Conservation (phyloP, 2,329 filamentous ascomycete genomes). For the Xylaria sp. region DNA sequence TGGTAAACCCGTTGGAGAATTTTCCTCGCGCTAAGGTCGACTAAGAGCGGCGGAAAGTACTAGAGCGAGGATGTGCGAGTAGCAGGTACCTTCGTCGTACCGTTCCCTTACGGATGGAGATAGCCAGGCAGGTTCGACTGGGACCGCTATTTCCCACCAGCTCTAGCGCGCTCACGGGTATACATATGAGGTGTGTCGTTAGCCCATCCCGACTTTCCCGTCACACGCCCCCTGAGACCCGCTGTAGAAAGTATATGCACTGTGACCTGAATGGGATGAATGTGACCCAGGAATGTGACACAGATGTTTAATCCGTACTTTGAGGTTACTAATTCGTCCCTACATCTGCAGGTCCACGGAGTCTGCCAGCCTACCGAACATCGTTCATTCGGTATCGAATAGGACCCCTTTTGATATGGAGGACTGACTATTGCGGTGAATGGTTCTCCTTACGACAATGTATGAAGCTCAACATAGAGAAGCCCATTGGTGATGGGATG, state of each 20-base stretch:
- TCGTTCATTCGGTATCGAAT: not conserved
- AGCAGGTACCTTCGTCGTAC: not conserved
- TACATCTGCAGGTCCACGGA: not conserved
- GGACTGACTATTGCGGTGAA: not conserved
- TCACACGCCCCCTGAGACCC: too few relatives aligned
- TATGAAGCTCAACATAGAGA: too few relatives aligned
- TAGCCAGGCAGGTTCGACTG: too few relatives aligned
- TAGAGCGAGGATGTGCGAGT: not conserved
- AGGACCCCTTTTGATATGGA: not conserved
- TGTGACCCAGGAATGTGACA: not conserved
- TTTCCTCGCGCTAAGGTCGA: not conserved
- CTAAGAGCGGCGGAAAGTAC: not conserved
- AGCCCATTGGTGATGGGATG: too few relatives aligned
- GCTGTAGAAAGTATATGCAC: not conserved
- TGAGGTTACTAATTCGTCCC: not conserved
- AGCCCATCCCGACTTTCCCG: too few relatives aligned
- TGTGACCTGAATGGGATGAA: not conserved
- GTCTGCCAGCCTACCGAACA: not conserved
- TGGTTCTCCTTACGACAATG: too few relatives aligned
- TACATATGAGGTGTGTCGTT: too few relatives aligned
- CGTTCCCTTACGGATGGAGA: not conserved
- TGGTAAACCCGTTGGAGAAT: constrained; percentile 11
- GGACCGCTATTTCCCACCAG: too few relatives aligned
- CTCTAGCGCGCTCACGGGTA: too few relatives aligned
- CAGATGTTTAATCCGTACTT: not conserved